phyloP scores from a whole-genome alignment of 2,329 filamentous ascomycete genomes.

The Fusarium brachygibbosum region DNA sequence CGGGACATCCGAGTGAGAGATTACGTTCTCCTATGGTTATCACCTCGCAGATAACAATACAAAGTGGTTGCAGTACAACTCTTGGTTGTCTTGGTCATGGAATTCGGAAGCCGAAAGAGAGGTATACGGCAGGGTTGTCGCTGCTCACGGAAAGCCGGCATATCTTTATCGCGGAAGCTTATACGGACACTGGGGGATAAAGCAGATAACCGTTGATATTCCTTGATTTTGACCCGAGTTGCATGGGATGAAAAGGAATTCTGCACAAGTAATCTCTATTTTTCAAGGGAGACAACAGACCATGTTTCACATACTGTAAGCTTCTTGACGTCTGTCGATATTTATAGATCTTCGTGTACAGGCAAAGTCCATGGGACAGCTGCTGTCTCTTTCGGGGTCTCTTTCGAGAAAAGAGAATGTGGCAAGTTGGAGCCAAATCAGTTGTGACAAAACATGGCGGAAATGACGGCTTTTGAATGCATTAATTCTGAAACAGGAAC shows the following conservation, averaged over 20 bases:
- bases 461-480: neutral
- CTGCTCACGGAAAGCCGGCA: no score
- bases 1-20: no score
- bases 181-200: accelerated
- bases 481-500: neutral
- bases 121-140: neutral
- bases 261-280: no score
- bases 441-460: neutral
- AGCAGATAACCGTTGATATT: neutral
- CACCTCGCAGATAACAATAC: no score
- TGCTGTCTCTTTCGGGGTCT: no score
- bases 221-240: neutral
- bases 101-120: slow-evolving; percentile 26
- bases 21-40: neutral
- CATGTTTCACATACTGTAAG: neutral
- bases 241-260: neutral
- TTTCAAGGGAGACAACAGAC: no score
- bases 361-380: no score
- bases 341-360: neutral
- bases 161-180: neutral
- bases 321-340: neutral
- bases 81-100: neutral
- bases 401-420: no score
- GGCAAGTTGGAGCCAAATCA: no score
- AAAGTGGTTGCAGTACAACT: neutral